Percentiles rank a stretch among this genome's conserved stretches.
phyloP scores from a whole-genome alignment of 1,139 yeast species.

The Yamadazyma dendronema region DNA sequence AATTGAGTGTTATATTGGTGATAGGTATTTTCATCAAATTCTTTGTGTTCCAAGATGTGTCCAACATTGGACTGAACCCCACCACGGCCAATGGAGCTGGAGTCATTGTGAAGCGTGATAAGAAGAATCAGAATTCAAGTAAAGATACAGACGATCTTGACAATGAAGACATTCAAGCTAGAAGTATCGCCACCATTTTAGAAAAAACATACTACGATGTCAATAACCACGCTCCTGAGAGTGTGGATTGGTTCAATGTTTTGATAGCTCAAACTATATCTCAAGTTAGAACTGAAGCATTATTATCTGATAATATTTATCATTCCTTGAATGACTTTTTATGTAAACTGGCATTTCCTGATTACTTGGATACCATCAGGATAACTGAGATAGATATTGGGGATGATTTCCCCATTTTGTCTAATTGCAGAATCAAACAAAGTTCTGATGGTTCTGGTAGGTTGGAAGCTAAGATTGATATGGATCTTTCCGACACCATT shows the following conservation, averaged over 20 bases:
- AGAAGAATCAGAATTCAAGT: constrained; percentile 14
- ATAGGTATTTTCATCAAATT: constrained; percentile 75
- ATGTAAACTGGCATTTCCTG: constrained; percentile 60
- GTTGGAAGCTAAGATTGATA: constrained; percentile 89
- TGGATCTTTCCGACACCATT: constrained; percentile 84
- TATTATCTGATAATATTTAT: constrained; percentile 78
- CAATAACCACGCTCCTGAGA: constrained; percentile 80
- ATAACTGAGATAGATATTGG: constrained; percentile 92
- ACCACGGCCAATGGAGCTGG: constrained; percentile 35
- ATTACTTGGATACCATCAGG: constrained; percentile 71
- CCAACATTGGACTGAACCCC: constrained; percentile 35
- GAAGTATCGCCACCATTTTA: constrained; percentile 47
- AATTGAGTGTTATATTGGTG: constrained; percentile 76
- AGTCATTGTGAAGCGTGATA: constrained; percentile 36
- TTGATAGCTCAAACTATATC: constrained; percentile 87
- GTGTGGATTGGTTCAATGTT: constrained; percentile 96
- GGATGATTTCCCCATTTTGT: constrained; percentile 90
- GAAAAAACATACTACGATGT: constrained; percentile 94
- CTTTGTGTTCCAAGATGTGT: constrained; percentile 81
- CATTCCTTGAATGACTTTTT: constrained; percentile 65
- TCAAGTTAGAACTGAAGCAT: constrained; percentile 83
- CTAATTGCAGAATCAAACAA: constrained; percentile 82
- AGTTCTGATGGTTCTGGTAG: constrained; percentile 49
- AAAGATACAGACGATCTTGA: constrained; percentile 26
- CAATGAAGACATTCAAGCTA: constrained; percentile 14